phyloP scores from a whole-genome alignment of 2,329 filamentous ascomycete genomes.

The Nemania sp. region DNA sequence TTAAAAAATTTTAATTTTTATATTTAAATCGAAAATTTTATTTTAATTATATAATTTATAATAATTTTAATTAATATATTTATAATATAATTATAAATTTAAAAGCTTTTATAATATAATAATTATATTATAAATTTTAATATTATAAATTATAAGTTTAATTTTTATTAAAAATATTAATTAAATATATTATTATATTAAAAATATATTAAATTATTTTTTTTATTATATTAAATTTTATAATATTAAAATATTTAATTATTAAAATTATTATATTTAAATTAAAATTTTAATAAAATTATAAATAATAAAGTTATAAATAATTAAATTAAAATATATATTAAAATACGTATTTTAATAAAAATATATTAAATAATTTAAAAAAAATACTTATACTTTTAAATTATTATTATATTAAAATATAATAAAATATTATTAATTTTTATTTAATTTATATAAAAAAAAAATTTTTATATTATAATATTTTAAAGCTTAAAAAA shows the following conservation, averaged over 20 bases:
- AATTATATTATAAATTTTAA: not conserved
- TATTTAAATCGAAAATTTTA: no score
- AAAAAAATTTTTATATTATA: not conserved
- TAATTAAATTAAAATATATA: not conserved
- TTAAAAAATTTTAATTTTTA: no score
- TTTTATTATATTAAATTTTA: no score
- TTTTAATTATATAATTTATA: not conserved
- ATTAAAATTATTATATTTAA: no score
- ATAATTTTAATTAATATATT: not conserved
- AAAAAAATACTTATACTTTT: not conserved
- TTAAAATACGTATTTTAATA: no score
- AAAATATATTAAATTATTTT: no score
- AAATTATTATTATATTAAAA: not conserved
- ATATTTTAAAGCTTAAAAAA: not conserved
- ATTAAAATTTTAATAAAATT: no score
- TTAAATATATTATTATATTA: no score
- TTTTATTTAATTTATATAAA: not conserved
- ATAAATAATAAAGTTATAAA: no score
- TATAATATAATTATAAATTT: not conserved
- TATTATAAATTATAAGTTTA: no score
- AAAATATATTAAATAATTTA: not conserved
- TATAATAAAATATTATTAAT: not conserved
- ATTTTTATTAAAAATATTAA: no score
- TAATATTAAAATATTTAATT: no score
- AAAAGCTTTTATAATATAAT: not conserved